phyloP scores from a whole-genome alignment of 2,329 filamentous ascomycete species.

The Elsinoe arachidis region DNA sequence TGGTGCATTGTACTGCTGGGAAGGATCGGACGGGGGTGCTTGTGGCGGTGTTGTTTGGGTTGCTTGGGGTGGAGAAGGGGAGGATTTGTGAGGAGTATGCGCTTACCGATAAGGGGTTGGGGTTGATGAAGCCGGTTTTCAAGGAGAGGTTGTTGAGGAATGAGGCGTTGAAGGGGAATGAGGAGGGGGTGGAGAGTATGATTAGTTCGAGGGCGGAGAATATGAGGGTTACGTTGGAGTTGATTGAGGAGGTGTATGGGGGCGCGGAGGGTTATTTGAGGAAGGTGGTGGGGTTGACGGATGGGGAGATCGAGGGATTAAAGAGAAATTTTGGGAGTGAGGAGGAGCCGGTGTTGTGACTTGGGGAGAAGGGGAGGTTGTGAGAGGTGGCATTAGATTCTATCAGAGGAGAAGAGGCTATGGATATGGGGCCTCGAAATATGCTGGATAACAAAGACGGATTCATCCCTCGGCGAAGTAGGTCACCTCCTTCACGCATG shows the following conservation, averaged over 20 bases:
- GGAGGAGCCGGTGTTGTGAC: slow-evolving; percentile 9
- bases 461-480: slow-evolving; percentile 6
- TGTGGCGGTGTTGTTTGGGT: slow-evolving; percentile 54
- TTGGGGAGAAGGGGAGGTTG: background rate
- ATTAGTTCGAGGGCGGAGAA: slow-evolving; percentile 39
- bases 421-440: background rate
- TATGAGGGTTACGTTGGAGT: slow-evolving; percentile 43
- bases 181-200: slow-evolving; percentile 37
- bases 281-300: slow-evolving; percentile 49
- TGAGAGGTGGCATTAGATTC: background rate
- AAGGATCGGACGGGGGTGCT: slow-evolving; percentile 71
- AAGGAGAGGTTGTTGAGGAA: slow-evolving; percentile 45
- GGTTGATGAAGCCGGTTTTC: slow-evolving; percentile 35
- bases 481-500: background rate
- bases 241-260: slow-evolving; percentile 53
- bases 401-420: background rate
- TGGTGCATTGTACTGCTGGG: slow-evolving; percentile 67
- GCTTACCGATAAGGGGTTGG: slow-evolving; percentile 55
- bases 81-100: slow-evolving; percentile 59
- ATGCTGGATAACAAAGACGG: background rate
- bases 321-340: slow-evolving; percentile 37
- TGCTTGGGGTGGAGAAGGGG: slow-evolving; percentile 53
- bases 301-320: slow-evolving; percentile 47
- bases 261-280: slow-evolving; percentile 56
- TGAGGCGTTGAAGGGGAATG: slow-evolving; percentile 42